A percentile compares a stretch with the other conserved stretches of the same genome.
Evolutionary conservation across 495 filamentous ascomycete species (phyloP).

Genomic region (Aspergillus sclerotioniger): DNA sequence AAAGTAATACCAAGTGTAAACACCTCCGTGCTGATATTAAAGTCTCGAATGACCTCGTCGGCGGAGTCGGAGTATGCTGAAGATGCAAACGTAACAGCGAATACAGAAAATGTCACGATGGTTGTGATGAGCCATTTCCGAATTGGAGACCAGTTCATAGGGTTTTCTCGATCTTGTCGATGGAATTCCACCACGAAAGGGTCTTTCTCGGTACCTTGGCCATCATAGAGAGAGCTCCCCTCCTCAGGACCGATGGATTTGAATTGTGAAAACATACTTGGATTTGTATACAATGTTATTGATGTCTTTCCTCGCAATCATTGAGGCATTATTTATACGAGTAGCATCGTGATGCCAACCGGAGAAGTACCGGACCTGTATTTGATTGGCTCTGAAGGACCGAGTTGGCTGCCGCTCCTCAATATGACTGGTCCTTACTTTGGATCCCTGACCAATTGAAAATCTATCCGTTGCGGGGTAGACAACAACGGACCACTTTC

Average conservation of each 20-base stretch:
- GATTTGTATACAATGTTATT: too few relatives aligned
- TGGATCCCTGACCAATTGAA: background rate
- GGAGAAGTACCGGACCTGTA: background rate
- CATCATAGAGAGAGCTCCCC: too few relatives aligned
- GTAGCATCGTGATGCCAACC: background rate
- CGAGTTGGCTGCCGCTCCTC: too few relatives aligned
- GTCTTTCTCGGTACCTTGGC: slow-evolving; percentile 56
- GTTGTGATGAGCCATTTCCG: slow-evolving; percentile 23
- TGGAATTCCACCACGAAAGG: slow-evolving; percentile 69
- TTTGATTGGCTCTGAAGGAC: background rate
- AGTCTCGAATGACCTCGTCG: slow-evolving; percentile 35
- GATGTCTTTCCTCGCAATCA: too few relatives aligned
- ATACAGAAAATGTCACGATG: slow-evolving; percentile 20
- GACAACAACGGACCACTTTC: background rate
- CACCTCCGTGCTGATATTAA: slow-evolving; percentile 41
- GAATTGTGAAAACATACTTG: too few relatives aligned
- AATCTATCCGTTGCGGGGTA: background rate
- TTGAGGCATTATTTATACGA: background rate
- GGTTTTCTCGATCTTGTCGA: slow-evolving; percentile 58
- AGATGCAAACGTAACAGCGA: slow-evolving; percentile 30
- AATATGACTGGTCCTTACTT: background rate
- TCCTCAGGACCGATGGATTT: too few relatives aligned
- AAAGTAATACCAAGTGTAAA: slow-evolving; percentile 47
- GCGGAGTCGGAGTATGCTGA: slow-evolving; percentile 45
- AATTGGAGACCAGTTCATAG: slow-evolving; percentile 44